Evolutionary conservation across 257 asterid genomes (phyloP), one percentile per base, ranked within the genome.

Genomic region (Solanum raphanifolium): DNA sequence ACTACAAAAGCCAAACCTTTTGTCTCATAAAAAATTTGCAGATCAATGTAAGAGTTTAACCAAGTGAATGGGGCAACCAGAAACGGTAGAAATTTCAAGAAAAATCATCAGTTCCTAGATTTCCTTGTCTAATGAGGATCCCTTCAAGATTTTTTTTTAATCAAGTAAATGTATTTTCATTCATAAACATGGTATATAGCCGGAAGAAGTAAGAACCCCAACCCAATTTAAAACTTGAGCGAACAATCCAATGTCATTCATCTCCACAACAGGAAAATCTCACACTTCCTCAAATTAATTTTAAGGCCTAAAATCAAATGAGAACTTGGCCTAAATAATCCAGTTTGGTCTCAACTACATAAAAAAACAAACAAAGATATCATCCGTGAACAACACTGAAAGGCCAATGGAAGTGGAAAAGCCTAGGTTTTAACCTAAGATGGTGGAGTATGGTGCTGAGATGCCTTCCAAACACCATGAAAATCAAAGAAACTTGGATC

Each of bases 41-140:
- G 83, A 32, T 32, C 34, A 32, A 32, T 32, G 34, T 32, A 32
- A 32, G 83, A n/a, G 43, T n/a, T 38, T 38, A 38, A 23, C 83
- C 83, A 75, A 36, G 83, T 38, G 55, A 75, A 36, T 13, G 83
- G 55, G 21, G 11, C 55, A 75, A 23, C n/a, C 39, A 95, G 94
- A 38, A 75, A 75, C 3, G 4, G 6, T 23, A 38, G 32, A 75
- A 75, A 38, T 38, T 75, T 21, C 83, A 23, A 12, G 83, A 38
- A 75, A 36, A 36, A 48, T 23, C 41, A 29, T 39, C 83, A 74
- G 83, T 74, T 21, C 52, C 52, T 74, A 35, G 11, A 74, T 74
- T 74, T 74, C 31, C 79, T 35, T 21, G 52, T 73, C 29, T 32
- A 71, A 36, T 74, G 46, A 74, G 31, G 83, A 36, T 36, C 48